Conservation (phyloP, 73 alveolate genomes). For the Tetrahymena thermophila region DNA sequence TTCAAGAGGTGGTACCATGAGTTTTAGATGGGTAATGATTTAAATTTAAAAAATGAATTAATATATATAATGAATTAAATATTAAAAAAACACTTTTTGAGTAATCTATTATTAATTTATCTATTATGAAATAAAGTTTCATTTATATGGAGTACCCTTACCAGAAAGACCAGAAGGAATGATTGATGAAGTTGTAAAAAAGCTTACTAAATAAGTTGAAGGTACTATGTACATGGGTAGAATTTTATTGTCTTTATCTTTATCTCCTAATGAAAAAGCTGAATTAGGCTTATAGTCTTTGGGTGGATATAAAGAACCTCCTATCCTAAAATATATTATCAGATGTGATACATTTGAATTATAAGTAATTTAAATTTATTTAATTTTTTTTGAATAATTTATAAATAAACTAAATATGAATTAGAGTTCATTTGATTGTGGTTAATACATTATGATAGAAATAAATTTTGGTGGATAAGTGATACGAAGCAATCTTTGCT, state of each 20-base stretch:
- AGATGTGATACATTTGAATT: conserved; percentile 71
- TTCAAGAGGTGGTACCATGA: conserved; percentile 78
- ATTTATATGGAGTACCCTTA: conserved; percentile 76
- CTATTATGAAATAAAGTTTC: neutral
- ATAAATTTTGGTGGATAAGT: conserved; percentile 53
- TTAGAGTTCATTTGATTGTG: conserved; percentile 48
- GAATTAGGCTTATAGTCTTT: conserved; percentile 53
- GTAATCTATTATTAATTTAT: no score
- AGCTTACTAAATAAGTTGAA: conserved; percentile 42
- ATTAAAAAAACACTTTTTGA: no score
- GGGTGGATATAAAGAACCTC: conserved; percentile 74
- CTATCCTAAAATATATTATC: conserved; percentile 37
- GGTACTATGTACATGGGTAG: conserved; percentile 85
- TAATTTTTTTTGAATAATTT: neutral
- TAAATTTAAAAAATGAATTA: no score
- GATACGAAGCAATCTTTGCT: conserved; percentile 14
- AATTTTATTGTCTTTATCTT: conserved; percentile 63
- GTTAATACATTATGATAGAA: conserved; percentile 53
- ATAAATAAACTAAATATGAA: no score
- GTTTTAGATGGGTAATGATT: conserved; percentile 76
- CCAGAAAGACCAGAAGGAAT: conserved; percentile 50
- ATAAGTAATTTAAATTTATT: conserved; percentile 11
- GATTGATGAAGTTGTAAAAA: conserved; percentile 9
- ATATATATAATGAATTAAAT: no score
- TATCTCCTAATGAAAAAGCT: conserved; percentile 74